Percentiles rank a stretch among this genome's conserved stretches.
These are phyloP conservation scores for Microsporum audouinii DNA, from an alignment of 2,329 filamentous ascomycete genomes.

Conservation along the genomic window DNA sequence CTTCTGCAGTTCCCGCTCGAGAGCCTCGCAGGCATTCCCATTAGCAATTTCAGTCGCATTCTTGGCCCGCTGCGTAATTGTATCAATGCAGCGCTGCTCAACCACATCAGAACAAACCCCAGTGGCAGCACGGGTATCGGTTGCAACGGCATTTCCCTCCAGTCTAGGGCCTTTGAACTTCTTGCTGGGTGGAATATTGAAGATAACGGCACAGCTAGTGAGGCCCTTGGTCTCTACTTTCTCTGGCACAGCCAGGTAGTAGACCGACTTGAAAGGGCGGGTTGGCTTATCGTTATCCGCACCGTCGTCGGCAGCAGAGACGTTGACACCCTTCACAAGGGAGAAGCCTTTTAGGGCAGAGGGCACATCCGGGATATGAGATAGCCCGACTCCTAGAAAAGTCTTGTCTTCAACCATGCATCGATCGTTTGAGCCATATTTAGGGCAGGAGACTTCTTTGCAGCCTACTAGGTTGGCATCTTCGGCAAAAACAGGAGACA, in stretches of 20 bases:
- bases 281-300: background rate
- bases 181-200: slow-evolving; percentile 11
- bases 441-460: background rate
- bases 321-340: slow-evolving; percentile 13
- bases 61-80: slow-evolving; percentile 9
- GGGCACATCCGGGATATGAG: slow-evolving; percentile 8
- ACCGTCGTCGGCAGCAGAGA: background rate
- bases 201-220: slow-evolving; percentile 13
- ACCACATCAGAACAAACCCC: slow-evolving; percentile 14
- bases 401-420: background rate
- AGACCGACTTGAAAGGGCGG: slow-evolving; percentile 12
- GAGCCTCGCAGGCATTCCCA: background rate
- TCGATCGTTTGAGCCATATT: background rate
- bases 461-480: background rate
- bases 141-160: background rate
- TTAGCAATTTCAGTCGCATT: background rate
- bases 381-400: background rate
- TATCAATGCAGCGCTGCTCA: slow-evolving; percentile 13
- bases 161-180: slow-evolving; percentile 2
- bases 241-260: slow-evolving; percentile 13
- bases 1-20: background rate
- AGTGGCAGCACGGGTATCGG: slow-evolving; percentile 1
- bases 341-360: slow-evolving; percentile 13
- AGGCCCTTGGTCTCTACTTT: slow-evolving; percentile 5
- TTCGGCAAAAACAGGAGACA: background rate